phyloP scores from a whole-genome alignment of 2,329 filamentous ascomycete species.

The Calonectria ilicicola region DNA sequence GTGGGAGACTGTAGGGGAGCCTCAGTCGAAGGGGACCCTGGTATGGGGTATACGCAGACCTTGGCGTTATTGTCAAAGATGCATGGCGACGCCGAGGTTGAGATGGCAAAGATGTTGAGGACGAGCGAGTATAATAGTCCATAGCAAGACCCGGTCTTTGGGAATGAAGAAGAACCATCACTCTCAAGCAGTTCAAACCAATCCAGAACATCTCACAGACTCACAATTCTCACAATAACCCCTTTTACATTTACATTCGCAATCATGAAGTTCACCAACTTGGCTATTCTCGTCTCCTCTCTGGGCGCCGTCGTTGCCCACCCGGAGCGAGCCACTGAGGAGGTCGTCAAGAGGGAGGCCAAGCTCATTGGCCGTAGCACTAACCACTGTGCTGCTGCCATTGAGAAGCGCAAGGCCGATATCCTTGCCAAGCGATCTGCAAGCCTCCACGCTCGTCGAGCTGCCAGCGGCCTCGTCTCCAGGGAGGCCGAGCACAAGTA shows the following conservation, averaged over 20 bases:
- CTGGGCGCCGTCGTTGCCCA: constrained; percentile 14
- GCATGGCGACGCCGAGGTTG: background rate
- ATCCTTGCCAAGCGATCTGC: constrained; percentile 17
- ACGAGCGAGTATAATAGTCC: background rate
- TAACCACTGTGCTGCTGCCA: constrained; percentile 24
- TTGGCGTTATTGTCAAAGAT: background rate
- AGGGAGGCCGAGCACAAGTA: background rate
- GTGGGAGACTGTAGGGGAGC: background rate
- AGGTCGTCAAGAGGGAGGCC: constrained; percentile 15
- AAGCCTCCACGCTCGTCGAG: constrained; percentile 19
- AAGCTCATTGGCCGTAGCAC: constrained; percentile 18
- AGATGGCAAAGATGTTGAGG: background rate
- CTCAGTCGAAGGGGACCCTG: background rate
- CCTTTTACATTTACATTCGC: background rate
- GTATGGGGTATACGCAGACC: background rate
- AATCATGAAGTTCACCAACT: constrained; percentile 17
- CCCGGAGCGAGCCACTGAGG: constrained; percentile 11
- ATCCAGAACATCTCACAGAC: background rate
- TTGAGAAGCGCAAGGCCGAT: constrained; percentile 23
- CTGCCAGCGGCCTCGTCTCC: constrained; percentile 4
- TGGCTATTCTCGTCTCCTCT: constrained; percentile 2
- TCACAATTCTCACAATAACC: background rate
- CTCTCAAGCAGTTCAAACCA: background rate
- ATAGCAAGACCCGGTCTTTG: background rate
- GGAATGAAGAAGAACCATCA: background rate